Evolutionary conservation across 495 filamentous ascomycete species (phyloP).

Genomic region (Hypoxylon perforatum): DNA sequence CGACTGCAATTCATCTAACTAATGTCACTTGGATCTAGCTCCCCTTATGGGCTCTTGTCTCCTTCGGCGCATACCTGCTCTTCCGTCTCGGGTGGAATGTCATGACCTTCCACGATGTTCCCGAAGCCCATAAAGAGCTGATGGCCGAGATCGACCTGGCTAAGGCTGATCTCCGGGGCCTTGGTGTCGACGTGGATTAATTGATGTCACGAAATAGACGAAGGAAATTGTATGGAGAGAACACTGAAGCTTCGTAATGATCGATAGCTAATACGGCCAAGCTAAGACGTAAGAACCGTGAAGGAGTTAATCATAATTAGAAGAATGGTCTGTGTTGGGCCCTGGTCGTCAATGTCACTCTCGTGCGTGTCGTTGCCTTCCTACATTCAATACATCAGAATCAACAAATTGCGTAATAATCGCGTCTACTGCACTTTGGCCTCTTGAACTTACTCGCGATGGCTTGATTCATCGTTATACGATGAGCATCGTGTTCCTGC

Average conservation of each 20-base stretch:
- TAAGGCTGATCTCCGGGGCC: constrained; percentile 70
- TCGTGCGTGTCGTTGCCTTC: not conserved
- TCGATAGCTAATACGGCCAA: not conserved
- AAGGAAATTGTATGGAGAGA: not conserved
- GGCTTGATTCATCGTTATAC: no score
- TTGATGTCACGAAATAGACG: not conserved
- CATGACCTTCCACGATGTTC: constrained; percentile 95
- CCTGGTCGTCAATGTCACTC: not conserved
- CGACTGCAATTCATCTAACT: no score
- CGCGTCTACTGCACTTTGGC: not conserved
- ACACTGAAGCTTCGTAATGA: not conserved
- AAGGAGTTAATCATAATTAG: not conserved
- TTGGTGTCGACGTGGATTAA: constrained; percentile 79
- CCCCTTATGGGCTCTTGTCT: constrained; percentile 91
- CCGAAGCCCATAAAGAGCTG: constrained; percentile 88
- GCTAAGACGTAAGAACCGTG: not conserved
- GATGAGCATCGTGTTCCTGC: no score
- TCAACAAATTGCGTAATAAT: not conserved
- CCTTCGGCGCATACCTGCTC: constrained; percentile 92
- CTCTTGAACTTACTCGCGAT: not conserved
- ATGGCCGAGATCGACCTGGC: constrained; percentile 82
- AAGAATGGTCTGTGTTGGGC: not conserved
- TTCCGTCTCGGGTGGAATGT: constrained; percentile 92
- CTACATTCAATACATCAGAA: not conserved
- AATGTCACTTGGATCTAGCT: constrained; percentile 63